phyloP scores from a whole-genome alignment of 169 alveolate species.

The Neospora caninum region DNA sequence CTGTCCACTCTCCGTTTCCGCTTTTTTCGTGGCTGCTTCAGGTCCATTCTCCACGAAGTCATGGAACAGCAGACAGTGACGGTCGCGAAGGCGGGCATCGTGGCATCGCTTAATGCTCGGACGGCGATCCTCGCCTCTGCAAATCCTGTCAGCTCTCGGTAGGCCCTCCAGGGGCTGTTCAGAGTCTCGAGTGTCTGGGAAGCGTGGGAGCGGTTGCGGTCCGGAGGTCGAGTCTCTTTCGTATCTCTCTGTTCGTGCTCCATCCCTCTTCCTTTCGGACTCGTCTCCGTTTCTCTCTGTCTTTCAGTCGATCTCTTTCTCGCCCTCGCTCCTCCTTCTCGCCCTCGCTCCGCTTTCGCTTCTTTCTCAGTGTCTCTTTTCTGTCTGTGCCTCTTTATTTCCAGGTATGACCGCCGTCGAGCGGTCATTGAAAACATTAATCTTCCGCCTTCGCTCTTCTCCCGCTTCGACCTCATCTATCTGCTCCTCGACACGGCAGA shows the following conservation, averaged over 20 bases:
- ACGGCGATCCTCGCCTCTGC: conserved; percentile 99
- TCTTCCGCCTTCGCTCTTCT: conserved; percentile 96
- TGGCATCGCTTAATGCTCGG: conserved; percentile 91
- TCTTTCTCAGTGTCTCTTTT: no score
- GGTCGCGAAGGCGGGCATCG: conserved; percentile 95
- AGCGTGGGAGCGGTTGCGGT: no score
- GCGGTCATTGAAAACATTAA: conserved; percentile 95
- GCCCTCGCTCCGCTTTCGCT: neutral
- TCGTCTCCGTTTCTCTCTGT: neutral
- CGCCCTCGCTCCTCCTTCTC: neutral
- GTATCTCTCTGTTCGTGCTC: no score
- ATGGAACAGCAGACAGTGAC: conserved; percentile 99
- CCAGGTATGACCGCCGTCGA: conserved; percentile 87
- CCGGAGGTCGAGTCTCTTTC: no score
- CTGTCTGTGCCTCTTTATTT: neutral
- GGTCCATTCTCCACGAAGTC: conserved; percentile 71
- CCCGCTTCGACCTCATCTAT: conserved; percentile 96
- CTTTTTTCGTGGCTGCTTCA: neutral
- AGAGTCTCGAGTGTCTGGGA: no score
- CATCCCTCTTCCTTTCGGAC: no score
- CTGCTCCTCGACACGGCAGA: conserved; percentile 80
- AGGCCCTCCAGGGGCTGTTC: neutral
- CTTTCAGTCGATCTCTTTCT: neutral
- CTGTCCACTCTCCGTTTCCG: neutral
- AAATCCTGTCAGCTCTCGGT: conserved; percentile 95